Evolutionary conservation across 1,139 yeast species (phyloP).

Genomic region (Yamadazyma siamensis): DNA sequence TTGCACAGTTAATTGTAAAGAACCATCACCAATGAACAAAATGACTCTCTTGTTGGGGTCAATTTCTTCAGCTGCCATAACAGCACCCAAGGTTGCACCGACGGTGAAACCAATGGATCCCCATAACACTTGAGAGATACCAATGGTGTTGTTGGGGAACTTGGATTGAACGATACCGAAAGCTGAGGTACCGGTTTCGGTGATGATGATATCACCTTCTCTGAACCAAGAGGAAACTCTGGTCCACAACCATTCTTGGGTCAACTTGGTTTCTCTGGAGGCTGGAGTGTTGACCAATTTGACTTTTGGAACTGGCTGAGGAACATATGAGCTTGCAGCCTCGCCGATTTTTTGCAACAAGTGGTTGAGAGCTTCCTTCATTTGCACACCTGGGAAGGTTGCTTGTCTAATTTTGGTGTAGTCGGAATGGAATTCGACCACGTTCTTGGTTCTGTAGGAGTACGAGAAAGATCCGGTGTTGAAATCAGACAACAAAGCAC

Average conservation of each 20-base stretch:
- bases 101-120: slow-evolving; percentile 89
- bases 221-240: slow-evolving; percentile 69
- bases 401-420: slow-evolving; percentile 75
- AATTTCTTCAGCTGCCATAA: slow-evolving; percentile 75
- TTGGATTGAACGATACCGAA: slow-evolving; percentile 79
- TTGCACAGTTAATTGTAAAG: slow-evolving; percentile 83
- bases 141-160: slow-evolving; percentile 70
- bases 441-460: slow-evolving; percentile 73
- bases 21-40: slow-evolving; percentile 87
- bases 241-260: slow-evolving; percentile 83
- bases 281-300: slow-evolving; percentile 33
- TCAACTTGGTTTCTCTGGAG: slow-evolving; percentile 31
- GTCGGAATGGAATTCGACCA: slow-evolving; percentile 88
- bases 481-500: slow-evolving; percentile 83
- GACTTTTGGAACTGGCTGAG: slow-evolving; percentile 46
- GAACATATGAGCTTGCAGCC: slow-evolving; percentile 36
- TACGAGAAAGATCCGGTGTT: slow-evolving; percentile 89
- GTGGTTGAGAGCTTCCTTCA: slow-evolving; percentile 63
- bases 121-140: slow-evolving; percentile 88
- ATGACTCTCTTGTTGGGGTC: slow-evolving; percentile 70
- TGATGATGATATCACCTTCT: slow-evolving; percentile 76
- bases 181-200: slow-evolving; percentile 90
- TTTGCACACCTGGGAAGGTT: slow-evolving; percentile 71
- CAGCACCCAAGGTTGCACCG: slow-evolving; percentile 84
- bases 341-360: slow-evolving; percentile 37